Conservation (phyloP, 192 early-diverging fungal genomes). For the Ambispora gerdemannii region DNA sequence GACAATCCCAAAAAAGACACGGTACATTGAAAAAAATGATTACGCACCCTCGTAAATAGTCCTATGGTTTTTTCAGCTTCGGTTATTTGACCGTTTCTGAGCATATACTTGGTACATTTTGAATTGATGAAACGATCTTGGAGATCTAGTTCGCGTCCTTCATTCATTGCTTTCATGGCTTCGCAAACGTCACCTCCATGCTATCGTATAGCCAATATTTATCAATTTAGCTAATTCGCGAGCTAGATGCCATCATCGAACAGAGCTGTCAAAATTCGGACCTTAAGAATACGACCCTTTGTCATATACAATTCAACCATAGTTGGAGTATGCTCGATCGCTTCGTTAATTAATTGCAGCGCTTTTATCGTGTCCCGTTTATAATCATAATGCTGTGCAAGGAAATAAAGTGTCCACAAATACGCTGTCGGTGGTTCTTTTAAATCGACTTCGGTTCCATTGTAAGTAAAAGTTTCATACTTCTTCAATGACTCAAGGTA, state of each 20-base stretch:
- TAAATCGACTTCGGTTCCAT: conserved; percentile 43
- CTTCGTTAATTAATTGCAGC: conserved; percentile 73
- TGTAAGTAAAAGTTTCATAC: not conserved
- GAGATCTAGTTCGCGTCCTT: conserved; percentile 83
- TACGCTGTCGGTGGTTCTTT: conserved; percentile 74
- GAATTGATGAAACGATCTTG: conserved; percentile 95
- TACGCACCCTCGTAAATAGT: conserved; percentile 73
- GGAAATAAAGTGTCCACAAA: conserved; percentile 89
- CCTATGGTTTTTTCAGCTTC: conserved; percentile 84
- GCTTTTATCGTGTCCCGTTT: conserved; percentile 67
- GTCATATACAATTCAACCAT: conserved; percentile 89
- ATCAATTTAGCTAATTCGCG: conserved; percentile 12
- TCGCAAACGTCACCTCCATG: conserved; percentile 72
- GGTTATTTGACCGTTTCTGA: conserved; percentile 72
- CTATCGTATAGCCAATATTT: conserved; percentile 35
- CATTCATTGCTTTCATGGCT: conserved; percentile 79
- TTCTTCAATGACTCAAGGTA: conserved; percentile 55
- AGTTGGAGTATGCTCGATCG: conserved; percentile 84
- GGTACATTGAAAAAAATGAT: no score
- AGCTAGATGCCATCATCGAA: not conserved
- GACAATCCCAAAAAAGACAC: not conserved
- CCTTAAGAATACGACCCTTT: conserved; percentile 92
- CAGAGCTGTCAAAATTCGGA: conserved; percentile 25
- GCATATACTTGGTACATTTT: conserved; percentile 91
- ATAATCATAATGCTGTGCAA: conserved; percentile 87